Conservation (phyloP, 306 rosid genomes). For the Boehmeria nivea region DNA sequence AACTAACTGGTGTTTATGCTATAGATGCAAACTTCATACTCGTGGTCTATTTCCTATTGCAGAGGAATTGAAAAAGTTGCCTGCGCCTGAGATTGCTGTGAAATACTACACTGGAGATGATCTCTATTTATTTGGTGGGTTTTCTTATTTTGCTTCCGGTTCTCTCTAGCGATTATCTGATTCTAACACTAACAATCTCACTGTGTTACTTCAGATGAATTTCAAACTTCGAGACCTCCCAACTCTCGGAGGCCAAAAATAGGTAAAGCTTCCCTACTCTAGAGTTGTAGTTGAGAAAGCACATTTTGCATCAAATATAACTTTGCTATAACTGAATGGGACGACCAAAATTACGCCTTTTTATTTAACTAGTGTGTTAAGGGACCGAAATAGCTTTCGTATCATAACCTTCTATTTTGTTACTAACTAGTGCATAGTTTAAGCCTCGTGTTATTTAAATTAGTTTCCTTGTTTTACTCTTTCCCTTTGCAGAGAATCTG, state of each 20-base stretch:
- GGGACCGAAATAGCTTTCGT: too few relatives aligned
- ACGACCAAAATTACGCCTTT: too few relatives aligned
- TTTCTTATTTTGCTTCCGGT: conserved; percentile 17
- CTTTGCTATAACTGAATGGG: too few relatives aligned
- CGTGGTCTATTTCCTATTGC: conserved; percentile 23
- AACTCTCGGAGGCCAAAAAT: conserved; percentile 87
- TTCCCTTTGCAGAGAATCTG: conserved; percentile 51
- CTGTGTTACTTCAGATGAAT: conserved; percentile 61
- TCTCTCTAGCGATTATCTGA: conserved; percentile 4
- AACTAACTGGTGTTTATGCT: too few relatives aligned
- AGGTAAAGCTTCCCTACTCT: conserved; percentile 41
- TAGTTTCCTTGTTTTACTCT: conserved; percentile 2
- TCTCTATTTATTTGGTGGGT: conserved; percentile 83
- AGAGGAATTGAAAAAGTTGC: conserved; percentile 77
- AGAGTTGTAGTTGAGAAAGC: neutral
- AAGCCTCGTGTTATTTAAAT: too few relatives aligned
- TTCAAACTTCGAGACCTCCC: conserved; percentile 86
- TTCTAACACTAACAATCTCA: conserved; percentile 30
- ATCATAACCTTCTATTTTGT: too few relatives aligned
- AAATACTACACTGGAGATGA: conserved; percentile 86
- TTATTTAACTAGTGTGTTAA: too few relatives aligned
- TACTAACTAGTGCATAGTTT: too few relatives aligned
- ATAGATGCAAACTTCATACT: too few relatives aligned
- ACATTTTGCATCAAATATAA: too few relatives aligned
- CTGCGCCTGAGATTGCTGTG: conserved; percentile 90